Base-by-base conservation (phyloP, 768 basidiomycete genomes). In the Cyclocybe cylindracea region DNA sequence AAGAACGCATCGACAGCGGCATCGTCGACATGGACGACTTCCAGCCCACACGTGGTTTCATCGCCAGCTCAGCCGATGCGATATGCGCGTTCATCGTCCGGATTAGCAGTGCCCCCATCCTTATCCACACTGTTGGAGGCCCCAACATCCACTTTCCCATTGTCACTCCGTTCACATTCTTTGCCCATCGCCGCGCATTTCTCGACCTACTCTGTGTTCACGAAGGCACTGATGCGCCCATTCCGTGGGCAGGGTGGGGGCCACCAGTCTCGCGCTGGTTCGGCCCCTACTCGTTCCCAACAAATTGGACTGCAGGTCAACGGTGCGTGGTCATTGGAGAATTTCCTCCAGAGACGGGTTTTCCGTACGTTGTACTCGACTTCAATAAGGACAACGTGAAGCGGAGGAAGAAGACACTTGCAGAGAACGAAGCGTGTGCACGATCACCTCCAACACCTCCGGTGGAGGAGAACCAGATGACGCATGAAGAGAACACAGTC, bases 241-340 rank as follows among this genome's bases (percentile, higher is more conserved):
- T 72, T 4, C 63, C 62, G 0, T 77, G 70, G 64, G 24, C 45
- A 3, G 43, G 58, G 1, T 77, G 76, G 74, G 75, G 71, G 1
- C 69, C 69, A 2, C 46, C 55, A 0, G 50, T 65, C 4, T 71
- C 71, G 8, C 61, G 71, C 2, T 72, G 71, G 71, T 61, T 74
- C 39, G 57, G 61, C 18, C 54, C 66, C 4, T 68, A 71, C 18
- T 50, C 50, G 2, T 52, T 66, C 38, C 60, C 69, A 1, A 73
- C 68, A 3, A 59, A 69, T 4, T 76, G 74, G 76, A 73, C 68
- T 3, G 62, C 63, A 7, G 75, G 75, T 0, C 68, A 73, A 54
- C 56, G 73, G 8, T 69, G 63, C 31, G 67, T 68, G 4, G 48
- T 65, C 11, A 62, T 65, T 7, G 41, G 49, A 11, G 51, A 54